A percentile compares a stretch with the other conserved stretches of the same genome.
Conservation (phyloP, 345 rosid species). For the Theobroma cacao region DNA sequence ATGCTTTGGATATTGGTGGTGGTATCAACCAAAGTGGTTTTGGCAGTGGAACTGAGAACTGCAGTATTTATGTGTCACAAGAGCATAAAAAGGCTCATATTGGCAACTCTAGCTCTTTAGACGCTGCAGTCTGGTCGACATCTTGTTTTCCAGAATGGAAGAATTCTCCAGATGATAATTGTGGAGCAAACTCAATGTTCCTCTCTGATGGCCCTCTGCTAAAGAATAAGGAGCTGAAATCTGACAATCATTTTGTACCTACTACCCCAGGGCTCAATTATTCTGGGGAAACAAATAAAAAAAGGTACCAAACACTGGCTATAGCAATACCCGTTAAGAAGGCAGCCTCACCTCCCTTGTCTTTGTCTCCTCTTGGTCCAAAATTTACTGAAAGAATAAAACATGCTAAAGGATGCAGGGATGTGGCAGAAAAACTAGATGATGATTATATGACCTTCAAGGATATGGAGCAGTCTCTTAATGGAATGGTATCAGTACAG, state of each 20-base stretch:
- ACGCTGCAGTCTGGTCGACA: slow-evolving; percentile 20
- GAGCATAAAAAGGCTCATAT: slow-evolving; percentile 59
- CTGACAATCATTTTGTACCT: slow-evolving; percentile 11
- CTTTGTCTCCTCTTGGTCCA: slow-evolving; percentile 73
- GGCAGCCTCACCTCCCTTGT: slow-evolving; percentile 40
- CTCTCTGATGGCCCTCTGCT: slow-evolving; percentile 46
- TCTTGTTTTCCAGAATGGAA: slow-evolving; percentile 25
- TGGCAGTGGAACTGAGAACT: slow-evolving; percentile 9
- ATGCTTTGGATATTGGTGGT: slow-evolving; percentile 38
- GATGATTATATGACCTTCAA: slow-evolving; percentile 30
- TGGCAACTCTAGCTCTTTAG: slow-evolving; percentile 22
- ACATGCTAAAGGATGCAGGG: slow-evolving; percentile 24
- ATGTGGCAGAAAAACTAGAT: slow-evolving; percentile 19
- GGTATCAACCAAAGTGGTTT: slow-evolving; percentile 29
- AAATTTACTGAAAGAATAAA: slow-evolving; percentile 41
- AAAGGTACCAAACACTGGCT: slow-evolving; percentile 28
- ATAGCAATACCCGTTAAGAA: slow-evolving; percentile 39
- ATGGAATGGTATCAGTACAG: slow-evolving; percentile 30
- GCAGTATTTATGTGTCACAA: slow-evolving; percentile 27
- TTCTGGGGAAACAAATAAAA: slow-evolving; percentile 26
- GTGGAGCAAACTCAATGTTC: slow-evolving; percentile 16
- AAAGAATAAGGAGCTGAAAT: slow-evolving; percentile 19
- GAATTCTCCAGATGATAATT: slow-evolving; percentile 13
- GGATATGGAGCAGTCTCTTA: slow-evolving; percentile 35
- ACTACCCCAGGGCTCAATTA: slow-evolving; percentile 22